These are phyloP conservation scores for Eimeria acervulina DNA, from an alignment of 169 alveolate genomes.

Conservation along the genomic window DNA sequence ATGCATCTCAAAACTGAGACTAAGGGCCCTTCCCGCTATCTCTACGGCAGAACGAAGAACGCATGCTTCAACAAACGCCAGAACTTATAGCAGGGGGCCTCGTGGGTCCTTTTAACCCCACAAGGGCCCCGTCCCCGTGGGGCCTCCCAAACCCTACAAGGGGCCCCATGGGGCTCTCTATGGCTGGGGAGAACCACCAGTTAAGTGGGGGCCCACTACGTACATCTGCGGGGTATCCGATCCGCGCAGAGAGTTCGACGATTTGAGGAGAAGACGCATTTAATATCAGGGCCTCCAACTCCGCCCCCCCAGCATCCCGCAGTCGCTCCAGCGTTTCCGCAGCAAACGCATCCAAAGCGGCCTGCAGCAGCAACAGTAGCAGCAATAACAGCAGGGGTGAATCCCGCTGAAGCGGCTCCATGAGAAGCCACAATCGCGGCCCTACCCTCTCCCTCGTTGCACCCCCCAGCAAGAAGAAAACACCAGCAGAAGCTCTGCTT, in stretches of 20 bases:
- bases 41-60: no score
- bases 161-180: background rate
- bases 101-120: background rate
- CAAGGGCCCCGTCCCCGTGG: background rate
- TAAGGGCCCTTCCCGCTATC: no score
- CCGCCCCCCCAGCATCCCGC: constrained; percentile 64
- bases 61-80: background rate
- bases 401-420: background rate
- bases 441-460: background rate
- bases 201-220: background rate
- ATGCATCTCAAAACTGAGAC: background rate
- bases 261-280: constrained; percentile 53
- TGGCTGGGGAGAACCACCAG: background rate
- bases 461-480: background rate
- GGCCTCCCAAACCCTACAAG: background rate
- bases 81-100: background rate
- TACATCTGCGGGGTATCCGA: constrained; percentile 62
- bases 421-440: no score
- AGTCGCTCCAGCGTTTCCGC: constrained; percentile 45
- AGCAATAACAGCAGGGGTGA: background rate
- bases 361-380: constrained; percentile 20
- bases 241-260: constrained; percentile 45
- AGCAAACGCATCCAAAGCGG: constrained; percentile 60
- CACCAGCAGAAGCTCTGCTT: background rate
- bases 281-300: constrained; percentile 44